A percentile compares a stretch with the other conserved stretches of the same genome.
These are phyloP conservation scores for Coniosporium tulheliwenetii DNA, from an alignment of 2,329 filamentous ascomycete species.

Conservation along the genomic window DNA sequence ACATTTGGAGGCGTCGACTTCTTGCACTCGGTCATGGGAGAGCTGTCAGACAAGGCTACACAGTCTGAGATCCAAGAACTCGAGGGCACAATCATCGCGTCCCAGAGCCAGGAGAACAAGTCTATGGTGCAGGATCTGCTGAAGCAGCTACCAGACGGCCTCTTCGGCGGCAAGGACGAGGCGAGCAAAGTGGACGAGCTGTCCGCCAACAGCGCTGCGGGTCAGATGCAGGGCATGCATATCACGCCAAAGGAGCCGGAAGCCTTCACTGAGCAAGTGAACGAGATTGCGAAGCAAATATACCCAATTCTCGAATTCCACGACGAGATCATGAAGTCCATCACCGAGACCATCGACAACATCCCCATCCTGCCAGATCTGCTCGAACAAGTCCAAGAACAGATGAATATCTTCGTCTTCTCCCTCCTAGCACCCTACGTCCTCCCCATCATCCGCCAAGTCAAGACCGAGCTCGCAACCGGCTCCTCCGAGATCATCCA, in stretches of 20 bases:
- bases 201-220: constrained; percentile 55
- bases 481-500: constrained; percentile 79
- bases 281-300: constrained; percentile 59
- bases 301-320: constrained; percentile 87
- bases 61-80: constrained; percentile 85
- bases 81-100: constrained; percentile 59
- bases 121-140: constrained; percentile 67
- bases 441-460: constrained; percentile 69
- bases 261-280: constrained; percentile 64
- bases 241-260: constrained; percentile 71
- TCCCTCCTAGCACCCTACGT: constrained; percentile 81
- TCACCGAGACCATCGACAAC: constrained; percentile 64
- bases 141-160: constrained; percentile 63
- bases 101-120: constrained; percentile 46
- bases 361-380: constrained; percentile 76
- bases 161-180: constrained; percentile 64
- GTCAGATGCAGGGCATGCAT: constrained; percentile 58
- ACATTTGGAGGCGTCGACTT: constrained; percentile 95
- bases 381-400: constrained; percentile 73
- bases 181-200: constrained; percentile 65
- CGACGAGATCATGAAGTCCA: constrained; percentile 69
- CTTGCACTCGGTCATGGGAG: constrained; percentile 67
- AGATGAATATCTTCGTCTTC: constrained; percentile 81
- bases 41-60: constrained; percentile 74
- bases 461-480: constrained; percentile 73